Evolutionary conservation across 1,284 basidiomycete species (phyloP).

Genomic region (Phaffia rhodozyma): DNA sequence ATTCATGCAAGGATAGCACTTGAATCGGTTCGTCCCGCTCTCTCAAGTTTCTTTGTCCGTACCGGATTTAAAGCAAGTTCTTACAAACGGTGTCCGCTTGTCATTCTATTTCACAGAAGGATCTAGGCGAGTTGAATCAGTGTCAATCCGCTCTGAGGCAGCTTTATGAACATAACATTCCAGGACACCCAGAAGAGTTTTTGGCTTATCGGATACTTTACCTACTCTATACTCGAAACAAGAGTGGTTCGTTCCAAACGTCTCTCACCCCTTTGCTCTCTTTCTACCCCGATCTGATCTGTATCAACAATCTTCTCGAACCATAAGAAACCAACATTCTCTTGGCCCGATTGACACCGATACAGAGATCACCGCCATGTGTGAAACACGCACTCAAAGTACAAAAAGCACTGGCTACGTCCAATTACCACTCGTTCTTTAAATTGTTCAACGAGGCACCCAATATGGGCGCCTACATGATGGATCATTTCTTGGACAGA

Average conservation of each 20-base stretch:
- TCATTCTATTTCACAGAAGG: conserved; percentile 46
- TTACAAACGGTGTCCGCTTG: conserved; percentile 3
- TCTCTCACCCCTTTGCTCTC: not conserved
- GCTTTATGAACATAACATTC: conserved; percentile 84
- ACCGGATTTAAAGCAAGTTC: not conserved
- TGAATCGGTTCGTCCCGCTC: conserved; percentile 57
- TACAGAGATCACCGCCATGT: conserved; percentile 65
- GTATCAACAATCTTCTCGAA: not conserved
- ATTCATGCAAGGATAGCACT: conserved; percentile 95
- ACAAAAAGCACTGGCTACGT: conserved; percentile 74
- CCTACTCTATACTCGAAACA: conserved; percentile 84
- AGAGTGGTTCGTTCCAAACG: conserved; percentile 54
- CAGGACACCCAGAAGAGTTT: conserved; percentile 86
- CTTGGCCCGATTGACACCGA: conserved; percentile 85
- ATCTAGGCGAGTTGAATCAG: conserved; percentile 98
- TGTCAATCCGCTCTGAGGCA: conserved; percentile 84
- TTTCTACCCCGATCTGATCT: not conserved
- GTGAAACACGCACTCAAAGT: conserved; percentile 83
- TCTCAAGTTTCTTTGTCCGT: not conserved
- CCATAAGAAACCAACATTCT: conserved; percentile 77
- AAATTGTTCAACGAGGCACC: conserved; percentile 71
- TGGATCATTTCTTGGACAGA: conserved; percentile 94
- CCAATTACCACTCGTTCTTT: conserved; percentile 90
- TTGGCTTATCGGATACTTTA: conserved; percentile 95
- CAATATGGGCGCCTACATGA: conserved; percentile 97